Conservation (phyloP, 1,139 yeast species). For the Hansenula sp. region DNA sequence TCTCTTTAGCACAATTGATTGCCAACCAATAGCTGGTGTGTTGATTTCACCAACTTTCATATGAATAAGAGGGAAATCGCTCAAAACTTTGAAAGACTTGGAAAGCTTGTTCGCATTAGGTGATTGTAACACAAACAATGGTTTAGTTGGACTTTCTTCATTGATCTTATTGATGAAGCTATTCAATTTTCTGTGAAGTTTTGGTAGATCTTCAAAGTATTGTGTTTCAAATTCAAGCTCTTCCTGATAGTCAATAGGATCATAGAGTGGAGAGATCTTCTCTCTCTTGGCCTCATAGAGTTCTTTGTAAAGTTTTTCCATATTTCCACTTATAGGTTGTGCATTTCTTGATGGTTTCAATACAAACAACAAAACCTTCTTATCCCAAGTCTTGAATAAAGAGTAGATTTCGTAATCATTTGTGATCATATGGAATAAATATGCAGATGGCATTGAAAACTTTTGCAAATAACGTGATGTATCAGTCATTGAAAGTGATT, state of each 20-base stretch:
- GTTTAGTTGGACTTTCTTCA: slow-evolving; percentile 65
- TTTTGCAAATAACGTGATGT: slow-evolving; percentile 48
- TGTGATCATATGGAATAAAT: slow-evolving; percentile 67
- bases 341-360: slow-evolving; percentile 69
- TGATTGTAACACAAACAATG: slow-evolving; percentile 70
- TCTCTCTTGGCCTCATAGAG: slow-evolving; percentile 43
- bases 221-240: slow-evolving; percentile 47
- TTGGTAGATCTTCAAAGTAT: slow-evolving; percentile 46
- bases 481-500: slow-evolving; percentile 47
- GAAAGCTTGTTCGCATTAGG: slow-evolving; percentile 49
- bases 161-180: slow-evolving; percentile 51
- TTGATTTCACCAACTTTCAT: slow-evolving; percentile 52
- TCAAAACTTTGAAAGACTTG: slow-evolving; percentile 38
- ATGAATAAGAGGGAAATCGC: slow-evolving; percentile 62
- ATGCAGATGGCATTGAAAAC: slow-evolving; percentile 57
- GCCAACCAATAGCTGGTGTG: slow-evolving; percentile 88
- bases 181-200: slow-evolving; percentile 51
- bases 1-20: slow-evolving; percentile 60
- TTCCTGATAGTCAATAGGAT: slow-evolving; percentile 46
- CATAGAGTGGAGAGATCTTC: slow-evolving; percentile 36
- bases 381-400: slow-evolving; percentile 64
- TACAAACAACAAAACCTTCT: slow-evolving; percentile 48
- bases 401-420: slow-evolving; percentile 76
- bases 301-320: slow-evolving; percentile 54
- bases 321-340: slow-evolving; percentile 54